A percentile compares a stretch with the other conserved stretches of the same genome.
Evolutionary conservation across 2,329 filamentous ascomycete species (phyloP).

Genomic region (Neofusicoccum sp.): DNA sequence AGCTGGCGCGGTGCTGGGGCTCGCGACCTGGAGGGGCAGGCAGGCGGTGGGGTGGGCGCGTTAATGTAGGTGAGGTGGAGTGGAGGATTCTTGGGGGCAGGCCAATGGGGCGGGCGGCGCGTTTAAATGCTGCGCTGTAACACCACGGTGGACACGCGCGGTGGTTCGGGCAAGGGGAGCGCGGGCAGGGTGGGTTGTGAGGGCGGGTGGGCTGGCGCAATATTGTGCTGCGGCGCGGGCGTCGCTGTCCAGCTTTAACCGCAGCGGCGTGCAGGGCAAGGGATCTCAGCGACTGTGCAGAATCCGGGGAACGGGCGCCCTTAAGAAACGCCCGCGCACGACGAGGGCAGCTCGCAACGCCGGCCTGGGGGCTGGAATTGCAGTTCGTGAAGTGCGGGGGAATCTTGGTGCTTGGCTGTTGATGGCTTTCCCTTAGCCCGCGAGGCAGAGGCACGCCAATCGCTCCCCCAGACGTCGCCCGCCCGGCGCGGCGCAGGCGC

Average conservation of each 20-base stretch:
- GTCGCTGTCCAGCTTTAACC: neutral
- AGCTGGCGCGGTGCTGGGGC: neutral
- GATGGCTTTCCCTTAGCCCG: conserved; percentile 15
- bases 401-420: neutral
- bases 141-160: conserved; percentile 12
- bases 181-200: conserved; percentile 7
- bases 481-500: conserved; percentile 9
- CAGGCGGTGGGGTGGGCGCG: conserved; percentile 1
- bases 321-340: neutral
- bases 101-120: conserved; percentile 6
- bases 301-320: conserved; percentile 5
- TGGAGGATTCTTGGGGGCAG: neutral
- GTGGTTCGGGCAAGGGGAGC: conserved; percentile 7
- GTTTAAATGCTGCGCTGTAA: conserved; percentile 13
- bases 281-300: neutral
- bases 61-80: neutral
- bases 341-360: neutral
- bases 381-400: conserved; percentile 14
- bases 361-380: neutral
- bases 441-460: conserved; percentile 1
- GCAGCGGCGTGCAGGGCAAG: neutral
- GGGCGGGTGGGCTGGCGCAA: conserved; percentile 11
- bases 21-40: neutral
- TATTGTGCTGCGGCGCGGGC: conserved; percentile 9
- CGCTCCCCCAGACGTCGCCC: conserved; percentile 8